Conservation (phyloP, 306 rosid species). For the Trichosanthes cucumerina region DNA sequence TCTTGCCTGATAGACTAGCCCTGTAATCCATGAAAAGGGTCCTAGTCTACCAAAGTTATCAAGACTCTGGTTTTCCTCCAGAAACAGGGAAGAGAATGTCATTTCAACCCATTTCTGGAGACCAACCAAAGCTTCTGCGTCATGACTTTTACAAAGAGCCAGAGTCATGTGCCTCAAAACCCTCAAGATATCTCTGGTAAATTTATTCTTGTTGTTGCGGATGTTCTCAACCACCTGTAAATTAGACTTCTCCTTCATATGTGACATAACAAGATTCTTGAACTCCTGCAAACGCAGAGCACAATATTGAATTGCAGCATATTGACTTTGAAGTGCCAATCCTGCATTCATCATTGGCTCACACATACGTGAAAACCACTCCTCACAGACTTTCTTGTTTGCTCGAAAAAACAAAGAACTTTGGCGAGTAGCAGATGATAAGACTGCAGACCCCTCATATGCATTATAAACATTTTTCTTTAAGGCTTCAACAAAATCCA, state of each 20-base stretch:
- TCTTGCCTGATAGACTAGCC: constrained; percentile 82
- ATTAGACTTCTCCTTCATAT: constrained; percentile 70
- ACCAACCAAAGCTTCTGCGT: constrained; percentile 75
- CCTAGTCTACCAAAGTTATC: constrained; percentile 29
- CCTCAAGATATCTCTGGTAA: constrained; percentile 53
- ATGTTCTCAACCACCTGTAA: constrained; percentile 49
- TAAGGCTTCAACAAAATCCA: constrained; percentile 85
- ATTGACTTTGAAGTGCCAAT: constrained; percentile 78
- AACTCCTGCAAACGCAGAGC: constrained; percentile 76
- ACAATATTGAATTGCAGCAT: constrained; percentile 81
- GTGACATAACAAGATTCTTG: constrained; percentile 43
- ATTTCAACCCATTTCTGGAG: constrained; percentile 67
- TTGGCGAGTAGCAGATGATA: constrained; percentile 63
- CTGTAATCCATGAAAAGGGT: constrained; percentile 71
- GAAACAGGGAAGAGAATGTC: constrained; percentile 52
- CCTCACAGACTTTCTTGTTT: constrained; percentile 93
- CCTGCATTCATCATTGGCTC: constrained; percentile 99
- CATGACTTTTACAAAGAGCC: constrained; percentile 70
- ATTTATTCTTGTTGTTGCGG: constrained; percentile 43
- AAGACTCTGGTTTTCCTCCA: constrained; percentile 55
- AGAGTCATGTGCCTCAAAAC: constrained; percentile 68
- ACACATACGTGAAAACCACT: constrained; percentile 98
- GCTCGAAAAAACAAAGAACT: constrained; percentile 93
- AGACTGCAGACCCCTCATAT: constrained; percentile 81
- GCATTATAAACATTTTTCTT: constrained; percentile 96